Evolutionary conservation across 1,284 basidiomycete genomes (phyloP).

Genomic region (Pseudozyma hubeiensis): DNA sequence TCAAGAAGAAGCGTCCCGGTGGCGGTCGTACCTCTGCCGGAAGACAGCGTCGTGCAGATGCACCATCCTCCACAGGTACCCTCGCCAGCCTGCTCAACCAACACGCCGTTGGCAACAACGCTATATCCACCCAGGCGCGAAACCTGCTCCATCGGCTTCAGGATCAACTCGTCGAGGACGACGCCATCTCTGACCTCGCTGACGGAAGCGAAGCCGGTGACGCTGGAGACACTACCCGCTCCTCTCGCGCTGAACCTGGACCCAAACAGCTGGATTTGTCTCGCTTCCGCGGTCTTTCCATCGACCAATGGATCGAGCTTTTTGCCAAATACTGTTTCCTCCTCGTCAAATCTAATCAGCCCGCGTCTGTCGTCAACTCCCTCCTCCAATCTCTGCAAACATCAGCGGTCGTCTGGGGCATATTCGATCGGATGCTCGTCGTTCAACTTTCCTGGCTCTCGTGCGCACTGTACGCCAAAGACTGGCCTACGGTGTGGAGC

Average conservation of each 20-base stretch:
- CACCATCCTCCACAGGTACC: not conserved
- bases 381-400: constrained; percentile 79
- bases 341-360: constrained; percentile 75
- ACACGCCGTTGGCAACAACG: constrained; percentile 31
- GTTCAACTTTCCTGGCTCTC: constrained; percentile 59
- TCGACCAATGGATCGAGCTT: constrained; percentile 85
- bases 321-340: constrained; percentile 85
- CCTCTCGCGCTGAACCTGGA: constrained; percentile 45
- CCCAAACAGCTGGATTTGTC: constrained; percentile 42
- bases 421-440: constrained; percentile 52
- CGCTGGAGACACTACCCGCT: constrained; percentile 68
- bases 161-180: constrained; percentile 76
- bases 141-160: constrained; percentile 81
- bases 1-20: constrained; percentile 23
- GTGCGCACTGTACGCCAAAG: constrained; percentile 60
- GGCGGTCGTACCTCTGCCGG: constrained; percentile 10
- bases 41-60: constrained; percentile 8
- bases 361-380: constrained; percentile 75
- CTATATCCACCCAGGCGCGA: constrained; percentile 77
- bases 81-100: constrained; percentile 27
- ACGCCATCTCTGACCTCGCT: constrained; percentile 59
- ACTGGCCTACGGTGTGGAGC: constrained; percentile 50
- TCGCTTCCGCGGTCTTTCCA: constrained; percentile 81
- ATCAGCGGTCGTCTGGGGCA: constrained; percentile 54
- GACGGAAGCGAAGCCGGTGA: constrained; percentile 68